These are phyloP conservation scores for Aspergillus nomiae DNA, from an alignment of 2,329 filamentous ascomycete species.

Conservation along the genomic window DNA sequence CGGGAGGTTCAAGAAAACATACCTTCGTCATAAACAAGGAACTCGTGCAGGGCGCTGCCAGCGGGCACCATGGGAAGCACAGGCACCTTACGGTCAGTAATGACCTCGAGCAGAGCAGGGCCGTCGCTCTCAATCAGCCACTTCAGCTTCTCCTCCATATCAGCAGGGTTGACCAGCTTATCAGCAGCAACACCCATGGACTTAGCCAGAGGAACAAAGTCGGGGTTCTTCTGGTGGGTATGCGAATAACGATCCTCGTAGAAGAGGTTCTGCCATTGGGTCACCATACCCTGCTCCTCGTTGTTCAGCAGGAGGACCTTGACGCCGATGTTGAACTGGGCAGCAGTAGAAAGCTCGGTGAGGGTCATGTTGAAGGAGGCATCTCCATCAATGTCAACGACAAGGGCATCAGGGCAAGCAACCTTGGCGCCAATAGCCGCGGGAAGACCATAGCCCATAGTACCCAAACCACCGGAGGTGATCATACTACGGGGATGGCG, in stretches of 20 bases:
- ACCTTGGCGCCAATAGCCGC: constrained; percentile 96
- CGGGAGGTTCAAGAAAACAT: constrained; percentile 37
- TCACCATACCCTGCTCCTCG: constrained; percentile 98
- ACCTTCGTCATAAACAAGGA: constrained; percentile 83
- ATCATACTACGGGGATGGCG: constrained; percentile 89
- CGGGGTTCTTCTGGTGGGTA: constrained; percentile 92
- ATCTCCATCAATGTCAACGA: constrained; percentile 95
- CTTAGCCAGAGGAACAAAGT: constrained; percentile 90
- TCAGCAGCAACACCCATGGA: constrained; percentile 84
- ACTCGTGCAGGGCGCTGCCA: constrained; percentile 86
- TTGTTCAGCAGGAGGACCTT: constrained; percentile 97
- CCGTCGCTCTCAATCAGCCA: constrained; percentile 90
- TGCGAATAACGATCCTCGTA: constrained; percentile 91
- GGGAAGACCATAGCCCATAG: constrained; percentile 94
- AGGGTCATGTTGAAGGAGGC: constrained; percentile 99
- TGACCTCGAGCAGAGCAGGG: constrained; percentile 88
- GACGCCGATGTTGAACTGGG: constrained; percentile 94
- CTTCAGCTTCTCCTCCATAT: constrained; percentile 74
- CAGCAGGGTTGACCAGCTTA: constrained; percentile 71
- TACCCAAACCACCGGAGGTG: constrained; percentile 91
- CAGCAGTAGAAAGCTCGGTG: constrained; percentile 88
- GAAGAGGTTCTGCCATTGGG: constrained; percentile 97
- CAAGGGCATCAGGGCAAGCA: constrained; percentile 74
- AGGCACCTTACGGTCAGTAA: constrained; percentile 77
- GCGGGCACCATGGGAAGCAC: constrained; percentile 97